These are phyloP conservation scores for Myriosclerotinia curreyana DNA, from an alignment of 2,329 filamentous ascomycete species.

Conservation along the genomic window DNA sequence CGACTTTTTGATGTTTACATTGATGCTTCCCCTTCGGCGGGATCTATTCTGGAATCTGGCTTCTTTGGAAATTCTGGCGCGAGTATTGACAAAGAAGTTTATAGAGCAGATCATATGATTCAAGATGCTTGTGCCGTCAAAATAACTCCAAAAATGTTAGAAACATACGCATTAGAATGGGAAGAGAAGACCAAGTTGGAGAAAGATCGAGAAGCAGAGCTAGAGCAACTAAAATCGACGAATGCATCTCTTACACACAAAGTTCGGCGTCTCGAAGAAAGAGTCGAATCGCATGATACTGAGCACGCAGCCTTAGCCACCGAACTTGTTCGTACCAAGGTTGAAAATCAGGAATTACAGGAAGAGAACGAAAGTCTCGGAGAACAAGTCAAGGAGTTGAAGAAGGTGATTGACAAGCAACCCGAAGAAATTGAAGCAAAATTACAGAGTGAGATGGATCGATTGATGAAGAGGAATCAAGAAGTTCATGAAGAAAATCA, in stretches of 20 bases:
- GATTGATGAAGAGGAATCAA: slow-evolving; percentile 86
- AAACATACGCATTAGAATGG: slow-evolving; percentile 81
- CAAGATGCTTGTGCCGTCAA: slow-evolving; percentile 87
- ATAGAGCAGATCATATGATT: slow-evolving; percentile 89
- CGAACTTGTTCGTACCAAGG: slow-evolving; percentile 86
- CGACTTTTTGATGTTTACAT: slow-evolving; percentile 96
- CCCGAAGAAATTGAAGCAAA: slow-evolving; percentile 81
- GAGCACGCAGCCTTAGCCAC: slow-evolving; percentile 91
- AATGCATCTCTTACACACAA: slow-evolving; percentile 68
- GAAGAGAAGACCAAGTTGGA: slow-evolving; percentile 83
- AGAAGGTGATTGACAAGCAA: slow-evolving; percentile 83
- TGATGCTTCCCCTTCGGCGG: slow-evolving; percentile 87
- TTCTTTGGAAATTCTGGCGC: slow-evolving; percentile 93
- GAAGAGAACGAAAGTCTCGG: slow-evolving; percentile 88
- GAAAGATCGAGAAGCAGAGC: slow-evolving; percentile 76
- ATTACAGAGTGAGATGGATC: slow-evolving; percentile 81
- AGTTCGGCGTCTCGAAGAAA: slow-evolving; percentile 82
- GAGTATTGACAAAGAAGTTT: slow-evolving; percentile 91
- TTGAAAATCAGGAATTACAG: slow-evolving; percentile 84
- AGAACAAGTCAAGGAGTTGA: slow-evolving; percentile 80
- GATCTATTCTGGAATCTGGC: slow-evolving; percentile 88
- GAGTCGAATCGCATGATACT: slow-evolving; percentile 80
- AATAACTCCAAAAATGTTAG: slow-evolving; percentile 78
- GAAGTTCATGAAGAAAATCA: slow-evolving; percentile 94
- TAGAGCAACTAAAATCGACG: slow-evolving; percentile 67